Evolutionary conservation across 2,329 filamentous ascomycete genomes (phyloP).

Genomic region (Fusarium anguioides): DNA sequence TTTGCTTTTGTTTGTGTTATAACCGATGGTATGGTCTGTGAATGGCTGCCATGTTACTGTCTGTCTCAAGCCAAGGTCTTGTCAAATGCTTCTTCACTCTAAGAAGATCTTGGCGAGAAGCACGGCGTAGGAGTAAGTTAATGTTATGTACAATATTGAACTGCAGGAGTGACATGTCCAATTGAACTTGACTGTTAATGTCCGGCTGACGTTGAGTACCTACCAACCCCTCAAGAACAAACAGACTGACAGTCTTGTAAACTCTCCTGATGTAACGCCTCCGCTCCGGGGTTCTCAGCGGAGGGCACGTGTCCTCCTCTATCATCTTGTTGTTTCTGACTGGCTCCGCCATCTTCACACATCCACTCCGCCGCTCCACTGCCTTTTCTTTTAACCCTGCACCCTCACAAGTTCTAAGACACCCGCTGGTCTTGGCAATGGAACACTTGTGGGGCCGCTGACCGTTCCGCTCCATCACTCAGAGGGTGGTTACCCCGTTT

Average conservation of each 20-base stretch:
- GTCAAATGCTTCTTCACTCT: conserved; percentile 39
- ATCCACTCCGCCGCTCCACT: conserved; percentile 23
- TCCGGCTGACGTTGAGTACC: not conserved
- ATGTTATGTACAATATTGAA: not conserved
- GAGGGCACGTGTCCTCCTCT: conserved; percentile 37
- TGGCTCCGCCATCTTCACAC: conserved; percentile 31
- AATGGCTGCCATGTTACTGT: not conserved
- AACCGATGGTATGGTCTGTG: conserved; percentile 4
- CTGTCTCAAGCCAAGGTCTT: conserved; percentile 34
- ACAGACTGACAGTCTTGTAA: not conserved
- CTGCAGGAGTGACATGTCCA: conserved; percentile 17
- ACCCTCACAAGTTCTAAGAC: conserved; percentile 14
- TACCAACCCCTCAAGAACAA: conserved; percentile 2
- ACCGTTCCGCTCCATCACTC: conserved; percentile 28
- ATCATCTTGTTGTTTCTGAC: not conserved
- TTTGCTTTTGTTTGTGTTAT: not conserved
- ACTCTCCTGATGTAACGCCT: conserved; percentile 10
- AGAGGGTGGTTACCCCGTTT: conserved; percentile 6
- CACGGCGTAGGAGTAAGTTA: not conserved
- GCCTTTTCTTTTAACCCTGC: conserved; percentile 12
- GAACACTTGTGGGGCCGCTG: conserved; percentile 31
- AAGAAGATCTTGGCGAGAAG: conserved; percentile 14
- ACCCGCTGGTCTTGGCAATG: conserved; percentile 30
- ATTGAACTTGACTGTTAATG: not conserved
- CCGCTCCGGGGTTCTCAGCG: conserved; percentile 31